Conservation (phyloP, 2,329 filamentous ascomycete species). For the Alternaria postmessia region DNA sequence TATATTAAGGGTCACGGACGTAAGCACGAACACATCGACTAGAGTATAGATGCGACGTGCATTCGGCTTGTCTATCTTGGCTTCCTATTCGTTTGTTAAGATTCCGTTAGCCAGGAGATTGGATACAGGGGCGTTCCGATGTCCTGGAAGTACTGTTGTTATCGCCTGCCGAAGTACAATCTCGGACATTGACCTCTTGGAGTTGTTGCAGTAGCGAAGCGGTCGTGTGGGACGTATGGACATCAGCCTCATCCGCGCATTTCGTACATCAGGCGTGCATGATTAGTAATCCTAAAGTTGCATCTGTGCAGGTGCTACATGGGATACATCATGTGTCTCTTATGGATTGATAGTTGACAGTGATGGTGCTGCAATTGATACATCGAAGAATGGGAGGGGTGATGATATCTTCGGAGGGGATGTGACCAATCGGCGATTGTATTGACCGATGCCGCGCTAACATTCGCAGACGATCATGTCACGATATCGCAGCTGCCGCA, state of each 20-base stretch:
- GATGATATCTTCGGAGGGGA: not conserved
- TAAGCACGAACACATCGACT: not conserved
- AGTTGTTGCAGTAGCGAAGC: not conserved
- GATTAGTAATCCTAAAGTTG: not conserved
- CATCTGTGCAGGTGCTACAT: not conserved
- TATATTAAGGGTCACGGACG: not conserved
- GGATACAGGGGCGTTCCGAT: not conserved
- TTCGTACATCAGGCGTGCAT: not conserved
- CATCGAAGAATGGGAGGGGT: not conserved
- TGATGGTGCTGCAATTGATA: not conserved
- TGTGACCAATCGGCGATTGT: conserved; percentile 17
- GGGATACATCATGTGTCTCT: not conserved
- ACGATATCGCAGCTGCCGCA: conserved; percentile 17
- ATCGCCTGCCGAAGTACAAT: not conserved
- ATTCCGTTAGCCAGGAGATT: not conserved
- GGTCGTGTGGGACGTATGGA: not conserved
- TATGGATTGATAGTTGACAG: not conserved
- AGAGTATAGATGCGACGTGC: not conserved
- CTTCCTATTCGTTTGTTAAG: not conserved
- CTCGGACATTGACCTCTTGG: not conserved
- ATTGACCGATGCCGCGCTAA: conserved; percentile 23
- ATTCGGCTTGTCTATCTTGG: not conserved
- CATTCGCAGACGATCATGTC: conserved; percentile 24
- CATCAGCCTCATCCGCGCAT: not conserved
- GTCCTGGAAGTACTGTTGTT: not conserved